Evolutionary conservation across 2,329 filamentous ascomycete species (phyloP).

Genomic region (Fusarium fujikuroi): DNA sequence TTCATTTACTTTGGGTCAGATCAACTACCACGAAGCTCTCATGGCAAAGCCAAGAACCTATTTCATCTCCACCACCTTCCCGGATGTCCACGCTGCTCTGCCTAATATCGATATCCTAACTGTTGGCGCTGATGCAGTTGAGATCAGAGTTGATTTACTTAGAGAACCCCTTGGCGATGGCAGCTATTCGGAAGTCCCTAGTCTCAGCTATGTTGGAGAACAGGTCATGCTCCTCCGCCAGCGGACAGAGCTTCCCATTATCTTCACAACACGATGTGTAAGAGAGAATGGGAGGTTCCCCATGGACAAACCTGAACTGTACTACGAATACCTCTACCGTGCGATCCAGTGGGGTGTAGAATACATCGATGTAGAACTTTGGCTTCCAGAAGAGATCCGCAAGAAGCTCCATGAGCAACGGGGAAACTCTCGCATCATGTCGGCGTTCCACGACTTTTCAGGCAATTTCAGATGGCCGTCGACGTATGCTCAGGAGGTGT

Average conservation of each 20-base stretch:
- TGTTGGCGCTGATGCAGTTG: slow-evolving; percentile 86
- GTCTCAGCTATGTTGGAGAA: slow-evolving; percentile 84
- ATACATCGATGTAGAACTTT: slow-evolving; percentile 89
- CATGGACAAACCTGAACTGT: slow-evolving; percentile 80
- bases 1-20: slow-evolving; percentile 82
- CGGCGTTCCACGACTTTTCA: slow-evolving; percentile 91
- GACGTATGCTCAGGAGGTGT: slow-evolving; percentile 75
- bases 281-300: slow-evolving; percentile 86
- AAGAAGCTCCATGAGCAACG: slow-evolving; percentile 73
- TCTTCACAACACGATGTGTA: slow-evolving; percentile 86
- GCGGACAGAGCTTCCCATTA: slow-evolving; percentile 87
- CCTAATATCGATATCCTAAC: slow-evolving; percentile 89
- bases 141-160: slow-evolving; percentile 84
- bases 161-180: slow-evolving; percentile 75
- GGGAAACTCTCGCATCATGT: slow-evolving; percentile 86
- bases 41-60: slow-evolving; percentile 83
- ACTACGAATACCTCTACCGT: slow-evolving; percentile 81
- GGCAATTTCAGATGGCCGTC: slow-evolving; percentile 87
- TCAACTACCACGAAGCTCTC: slow-evolving; percentile 79
- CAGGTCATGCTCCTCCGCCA: slow-evolving; percentile 87
- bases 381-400: slow-evolving; percentile 82
- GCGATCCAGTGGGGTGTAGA: slow-evolving; percentile 91
- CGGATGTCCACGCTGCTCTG: slow-evolving; percentile 83
- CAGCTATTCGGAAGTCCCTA: slow-evolving; percentile 73
- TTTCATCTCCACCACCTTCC: slow-evolving; percentile 89